Conservation (phyloP, 1,139 yeast species). For the Yamadazyma dendronema region DNA sequence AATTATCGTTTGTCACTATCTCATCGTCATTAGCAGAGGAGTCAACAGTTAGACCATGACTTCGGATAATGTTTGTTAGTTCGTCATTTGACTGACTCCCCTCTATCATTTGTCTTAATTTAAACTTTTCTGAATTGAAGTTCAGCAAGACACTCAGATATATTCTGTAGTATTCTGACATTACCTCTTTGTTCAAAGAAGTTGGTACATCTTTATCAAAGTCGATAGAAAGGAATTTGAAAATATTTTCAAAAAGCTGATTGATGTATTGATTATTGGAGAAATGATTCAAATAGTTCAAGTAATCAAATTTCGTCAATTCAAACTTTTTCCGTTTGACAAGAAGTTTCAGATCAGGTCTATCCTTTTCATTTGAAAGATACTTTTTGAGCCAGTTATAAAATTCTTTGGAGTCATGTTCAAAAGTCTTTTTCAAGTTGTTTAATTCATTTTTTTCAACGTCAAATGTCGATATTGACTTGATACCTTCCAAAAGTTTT, state of each 20-base stretch:
- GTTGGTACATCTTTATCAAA: slow-evolving; percentile 16
- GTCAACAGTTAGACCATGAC: slow-evolving; percentile 26
- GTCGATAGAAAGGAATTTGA: slow-evolving; percentile 34
- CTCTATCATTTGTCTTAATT: slow-evolving; percentile 44
- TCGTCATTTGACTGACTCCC: slow-evolving; percentile 43
- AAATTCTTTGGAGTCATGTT: slow-evolving; percentile 69
- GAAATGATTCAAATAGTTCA: slow-evolving; percentile 58
- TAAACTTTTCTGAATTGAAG: slow-evolving; percentile 44
- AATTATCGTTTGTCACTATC: slow-evolving; percentile 28
- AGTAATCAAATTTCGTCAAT: slow-evolving; percentile 68
- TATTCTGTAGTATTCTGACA: slow-evolving; percentile 29
- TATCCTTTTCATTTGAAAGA: slow-evolving; percentile 61
- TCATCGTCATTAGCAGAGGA: slow-evolving; percentile 17
- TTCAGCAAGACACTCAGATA: slow-evolving; percentile 36
- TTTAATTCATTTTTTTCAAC: slow-evolving; percentile 20
- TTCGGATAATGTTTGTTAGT: slow-evolving; percentile 32
- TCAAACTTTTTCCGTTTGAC: slow-evolving; percentile 63
- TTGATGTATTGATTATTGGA: slow-evolving; percentile 51
- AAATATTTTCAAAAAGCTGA: slow-evolving; percentile 38
- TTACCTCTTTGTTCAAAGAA: slow-evolving; percentile 22
- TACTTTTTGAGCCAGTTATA: slow-evolving; percentile 74
- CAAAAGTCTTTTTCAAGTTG: slow-evolving; percentile 53
- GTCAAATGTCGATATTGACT: slow-evolving; percentile 11
- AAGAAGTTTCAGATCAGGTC: slow-evolving; percentile 62
- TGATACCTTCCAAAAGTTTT: slow-evolving; percentile 27